phyloP scores from a whole-genome alignment of 371 early-diverging fungal genomes.

The Mucor saturninus region DNA sequence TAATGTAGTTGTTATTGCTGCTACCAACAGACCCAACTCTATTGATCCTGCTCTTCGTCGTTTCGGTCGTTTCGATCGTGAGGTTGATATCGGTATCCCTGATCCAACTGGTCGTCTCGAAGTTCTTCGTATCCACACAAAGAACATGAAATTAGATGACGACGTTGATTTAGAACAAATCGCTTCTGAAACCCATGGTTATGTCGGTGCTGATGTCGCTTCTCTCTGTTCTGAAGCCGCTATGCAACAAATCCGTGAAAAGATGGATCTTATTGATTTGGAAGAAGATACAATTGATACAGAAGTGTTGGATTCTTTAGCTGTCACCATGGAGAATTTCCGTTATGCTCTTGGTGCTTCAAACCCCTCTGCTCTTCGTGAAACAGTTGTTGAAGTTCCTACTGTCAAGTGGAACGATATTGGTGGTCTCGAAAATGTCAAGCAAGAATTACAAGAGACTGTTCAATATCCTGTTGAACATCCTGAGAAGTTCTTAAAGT shows the following conservation, averaged over 20 bases:
- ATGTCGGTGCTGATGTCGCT: constrained; percentile 99
- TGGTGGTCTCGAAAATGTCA: constrained; percentile 99
- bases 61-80: constrained; percentile 99
- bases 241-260: constrained; percentile 99
- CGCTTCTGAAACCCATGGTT: constrained; percentile 99
- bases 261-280: constrained; percentile 98
- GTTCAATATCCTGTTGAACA: constrained; percentile 99
- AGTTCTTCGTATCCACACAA: constrained; percentile 99
- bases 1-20: constrained; percentile 98
- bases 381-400: constrained; percentile 99
- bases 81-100: constrained; percentile 99
- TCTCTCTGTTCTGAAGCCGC: constrained; percentile 99
- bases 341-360: constrained; percentile 95
- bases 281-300: constrained; percentile 99
- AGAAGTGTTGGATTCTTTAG: constrained; percentile 94
- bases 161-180: constrained; percentile 99
- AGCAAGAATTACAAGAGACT: constrained; percentile 99
- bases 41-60: constrained; percentile 99
- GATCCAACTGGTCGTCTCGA: constrained; percentile 99
- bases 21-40: constrained; percentile 98
- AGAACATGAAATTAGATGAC: constrained; percentile 98
- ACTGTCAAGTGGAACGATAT: constrained; percentile 98
- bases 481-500: constrained; percentile 99
- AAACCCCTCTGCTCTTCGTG: constrained; percentile 99
- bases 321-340: constrained; percentile 99